Base-by-base conservation (phyloP, 208 protist species). In the Crithidia bombi region DNA sequence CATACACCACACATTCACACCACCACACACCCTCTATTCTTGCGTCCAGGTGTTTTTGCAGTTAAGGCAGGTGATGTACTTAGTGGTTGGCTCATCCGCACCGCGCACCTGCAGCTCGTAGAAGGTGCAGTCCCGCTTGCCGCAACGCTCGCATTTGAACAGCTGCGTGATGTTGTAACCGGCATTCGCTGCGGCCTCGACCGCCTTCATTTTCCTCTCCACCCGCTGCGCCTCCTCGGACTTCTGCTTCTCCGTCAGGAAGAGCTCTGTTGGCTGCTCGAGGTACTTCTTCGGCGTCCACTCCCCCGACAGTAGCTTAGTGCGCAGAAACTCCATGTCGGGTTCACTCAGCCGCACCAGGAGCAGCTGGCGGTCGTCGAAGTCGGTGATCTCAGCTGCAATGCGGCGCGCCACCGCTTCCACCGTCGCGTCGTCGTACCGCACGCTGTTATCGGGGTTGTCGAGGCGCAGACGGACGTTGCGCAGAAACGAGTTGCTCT, bases 1-100 rank as follows among this genome's bases (percentile, higher is more conserved):
- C 36, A 41, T 41, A 6, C 6, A 41, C 36, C 6, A 49, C 43
- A 49, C 14, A 21, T 19, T 15, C 41, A 49, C 17, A 38, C 14
- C 14, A 3, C 25, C 44, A 2, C 58, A 59, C 21, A 54, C 47
- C 0, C 43, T 19, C 55, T 90, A 96, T 64, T 96, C 86, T 23
- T 83, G 78, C 30, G 78, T 91, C 98, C 98, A 99, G 28, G 85
- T 65, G 41, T 87, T 63, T 51, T 89, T 90, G 72, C 98, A 99
- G 58, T 95, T 78, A 0, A 92, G 63, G 79, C 98, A 99, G 26
- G 74, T 94, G 55, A 98, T 87, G 73, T 99, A 99, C 52, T 94
- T 98, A 5, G 98, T 99, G 69, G 97, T 98, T 23, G 98, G 98
- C 85, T 99, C 98, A 95, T 99, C 98, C 12, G 96, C 98, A 21